Evolutionary conservation across 1,139 yeast species (phyloP), one percentile per base, ranked within the genome.

Genomic region (Williopsis jadinii): DNA sequence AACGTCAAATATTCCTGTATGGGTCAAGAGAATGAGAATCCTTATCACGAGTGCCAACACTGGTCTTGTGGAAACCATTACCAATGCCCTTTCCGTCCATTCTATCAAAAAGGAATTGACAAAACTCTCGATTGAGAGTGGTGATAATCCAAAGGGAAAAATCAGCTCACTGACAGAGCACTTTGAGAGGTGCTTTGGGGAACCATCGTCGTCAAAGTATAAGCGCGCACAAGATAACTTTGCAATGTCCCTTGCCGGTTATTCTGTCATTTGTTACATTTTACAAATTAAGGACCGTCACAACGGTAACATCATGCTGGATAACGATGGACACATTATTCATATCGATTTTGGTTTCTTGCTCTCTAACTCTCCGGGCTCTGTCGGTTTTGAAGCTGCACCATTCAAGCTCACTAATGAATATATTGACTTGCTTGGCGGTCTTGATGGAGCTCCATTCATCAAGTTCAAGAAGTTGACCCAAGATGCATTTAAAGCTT

Each of bases 291-390:
- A 92, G 55, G 98, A 92, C 61, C 75, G 98, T 47, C 98, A 92
- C 58, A 92, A 92, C 60, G 98, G 98, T 55, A 92, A 92, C 61
- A 90, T 92, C 38, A 82, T 92, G 84, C 66, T 92, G 13, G 98
- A 92, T 58, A 79, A 81, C 47, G 95, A 90, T 50, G 98, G 98
- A 0, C 97, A 92, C 59, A 83, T 92, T 11, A 81, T 88, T 38
- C 98, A 92, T 60, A 92, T 92, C 52, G 98, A 92, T 64, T 92
- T 92, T 66, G 98, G 98, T 0, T 92, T 88, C 59, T 64, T 92
- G 56, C 67, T 92, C 6, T 86, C 96, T 0, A 92, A 92, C 56
- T 83, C 97, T 0, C 98, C 98, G 0, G 97, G 97, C 2, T 83
- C 95, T 43, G 87, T 92, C 41, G 96, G 97, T 0, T 88, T 92